phyloP scores from a whole-genome alignment of 2,329 filamentous ascomycete genomes.

The Neobulgaria alba region DNA sequence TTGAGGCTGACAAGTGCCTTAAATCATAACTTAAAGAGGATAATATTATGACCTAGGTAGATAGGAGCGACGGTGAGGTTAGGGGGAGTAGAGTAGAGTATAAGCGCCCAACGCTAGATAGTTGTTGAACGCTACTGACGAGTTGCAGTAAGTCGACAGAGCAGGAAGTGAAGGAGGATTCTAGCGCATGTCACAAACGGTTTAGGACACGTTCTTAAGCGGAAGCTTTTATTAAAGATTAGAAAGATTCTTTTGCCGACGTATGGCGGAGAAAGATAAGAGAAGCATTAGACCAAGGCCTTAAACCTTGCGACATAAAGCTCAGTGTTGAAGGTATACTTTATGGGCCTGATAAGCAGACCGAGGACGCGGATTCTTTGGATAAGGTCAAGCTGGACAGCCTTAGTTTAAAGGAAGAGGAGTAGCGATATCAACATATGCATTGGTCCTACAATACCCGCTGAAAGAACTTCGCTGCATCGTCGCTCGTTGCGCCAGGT shows the following conservation, averaged over 20 bases:
- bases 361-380: slow-evolving; percentile 1
- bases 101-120: too few relatives aligned
- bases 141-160: too few relatives aligned
- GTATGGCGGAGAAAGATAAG: slow-evolving; percentile 1
- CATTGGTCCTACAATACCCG: slow-evolving; percentile 11
- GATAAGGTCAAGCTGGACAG: slow-evolving; percentile 2
- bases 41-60: too few relatives aligned
- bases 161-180: too few relatives aligned
- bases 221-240: slow-evolving; percentile 2
- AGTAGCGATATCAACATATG: slow-evolving; percentile 4
- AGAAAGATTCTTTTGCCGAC: slow-evolving; percentile 3
- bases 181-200: not conserved
- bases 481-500: slow-evolving; percentile 14
- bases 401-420: slow-evolving; percentile 1
- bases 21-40: too few relatives aligned
- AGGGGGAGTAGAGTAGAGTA: too few relatives aligned
- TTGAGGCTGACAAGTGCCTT: too few relatives aligned
- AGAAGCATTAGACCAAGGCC: slow-evolving; percentile 1
- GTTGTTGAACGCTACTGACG: too few relatives aligned
- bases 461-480: slow-evolving; percentile 20
- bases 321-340: slow-evolving; percentile 2
- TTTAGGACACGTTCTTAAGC: not conserved
- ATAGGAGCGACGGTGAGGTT: too few relatives aligned
- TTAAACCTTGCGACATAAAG: slow-evolving; percentile 1
- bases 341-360: slow-evolving; percentile 1